Conservation (phyloP, 257 asterid genomes). For the Verbascum thapsus region DNA sequence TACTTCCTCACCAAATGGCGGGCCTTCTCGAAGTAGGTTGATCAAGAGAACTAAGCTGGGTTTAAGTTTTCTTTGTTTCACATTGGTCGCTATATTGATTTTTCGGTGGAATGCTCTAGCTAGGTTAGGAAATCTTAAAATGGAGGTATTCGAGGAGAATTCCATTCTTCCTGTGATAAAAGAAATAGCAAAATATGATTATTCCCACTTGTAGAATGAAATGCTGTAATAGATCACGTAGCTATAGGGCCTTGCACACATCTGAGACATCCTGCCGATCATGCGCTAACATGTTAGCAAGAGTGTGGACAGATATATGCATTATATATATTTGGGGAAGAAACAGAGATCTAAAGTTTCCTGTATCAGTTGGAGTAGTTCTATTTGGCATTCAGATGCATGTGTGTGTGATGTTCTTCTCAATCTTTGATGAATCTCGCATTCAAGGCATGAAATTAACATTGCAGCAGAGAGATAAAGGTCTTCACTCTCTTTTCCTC, state of each 20-base stretch:
- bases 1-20: background rate
- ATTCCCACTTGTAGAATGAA: background rate
- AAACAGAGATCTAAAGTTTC: background rate
- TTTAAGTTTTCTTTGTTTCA: too few species aligned
- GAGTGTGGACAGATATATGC: too few species aligned
- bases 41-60: too few species aligned
- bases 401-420: background rate
- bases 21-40: background rate
- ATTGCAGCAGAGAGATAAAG: background rate
- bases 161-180: conserved; percentile 19
- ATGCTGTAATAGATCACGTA: background rate
- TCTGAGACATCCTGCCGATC: background rate
- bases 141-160: background rate
- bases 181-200: too few species aligned
- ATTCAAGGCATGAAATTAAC: background rate
- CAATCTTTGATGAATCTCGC: background rate
- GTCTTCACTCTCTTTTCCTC: background rate
- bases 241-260: conserved; percentile 3
- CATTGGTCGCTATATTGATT: too few species aligned
- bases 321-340: too few species aligned
- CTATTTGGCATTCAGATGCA: background rate
- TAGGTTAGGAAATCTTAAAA: conserved; percentile 12
- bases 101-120: background rate
- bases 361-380: conserved; percentile 14
- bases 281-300: background rate